A percentile compares a stretch with the other conserved stretches of the same genome.
phyloP scores from a whole-genome alignment of 75 land plant species.

The Sequoia sempervirens region DNA sequence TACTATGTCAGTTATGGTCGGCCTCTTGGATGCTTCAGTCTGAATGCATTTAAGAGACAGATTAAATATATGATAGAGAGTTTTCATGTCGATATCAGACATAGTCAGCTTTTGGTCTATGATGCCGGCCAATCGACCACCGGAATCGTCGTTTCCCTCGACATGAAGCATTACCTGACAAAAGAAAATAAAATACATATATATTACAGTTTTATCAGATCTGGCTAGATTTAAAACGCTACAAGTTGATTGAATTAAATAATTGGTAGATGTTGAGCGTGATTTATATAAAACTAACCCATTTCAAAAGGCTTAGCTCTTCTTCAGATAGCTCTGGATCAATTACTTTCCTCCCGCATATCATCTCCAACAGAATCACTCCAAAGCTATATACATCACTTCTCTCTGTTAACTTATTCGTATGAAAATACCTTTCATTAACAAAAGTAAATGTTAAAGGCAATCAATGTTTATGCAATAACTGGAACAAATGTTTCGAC shows the following conservation, averaged over 20 bases:
- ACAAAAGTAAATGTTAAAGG: background rate
- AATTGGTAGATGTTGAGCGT: background rate
- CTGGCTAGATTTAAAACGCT: too few relatives aligned
- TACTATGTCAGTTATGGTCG: background rate
- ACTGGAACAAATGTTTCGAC: background rate
- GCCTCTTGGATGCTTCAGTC: background rate
- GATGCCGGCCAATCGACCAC: background rate
- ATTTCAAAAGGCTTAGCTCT: background rate
- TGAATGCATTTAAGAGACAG: background rate
- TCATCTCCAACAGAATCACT: constrained; percentile 21
- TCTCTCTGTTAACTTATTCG: constrained; percentile 13
- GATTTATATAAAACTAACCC: background rate
- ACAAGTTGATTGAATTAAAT: too few relatives aligned
- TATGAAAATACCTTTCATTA: constrained; percentile 11
- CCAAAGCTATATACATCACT: constrained; percentile 30
- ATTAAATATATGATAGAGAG: background rate
- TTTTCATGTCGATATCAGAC: background rate
- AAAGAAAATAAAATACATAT: too few relatives aligned
- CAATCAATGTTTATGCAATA: background rate
- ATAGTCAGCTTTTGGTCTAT: background rate
- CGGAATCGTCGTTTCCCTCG: background rate
- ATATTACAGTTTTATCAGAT: background rate
- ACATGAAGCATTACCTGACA: background rate
- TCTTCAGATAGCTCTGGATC: background rate
- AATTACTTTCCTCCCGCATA: background rate